Evolutionary conservation across 2,329 filamentous ascomycete genomes (phyloP), one percentile per base, ranked within the genome.

Genomic region (Hypoxylon rubiginosum): DNA sequence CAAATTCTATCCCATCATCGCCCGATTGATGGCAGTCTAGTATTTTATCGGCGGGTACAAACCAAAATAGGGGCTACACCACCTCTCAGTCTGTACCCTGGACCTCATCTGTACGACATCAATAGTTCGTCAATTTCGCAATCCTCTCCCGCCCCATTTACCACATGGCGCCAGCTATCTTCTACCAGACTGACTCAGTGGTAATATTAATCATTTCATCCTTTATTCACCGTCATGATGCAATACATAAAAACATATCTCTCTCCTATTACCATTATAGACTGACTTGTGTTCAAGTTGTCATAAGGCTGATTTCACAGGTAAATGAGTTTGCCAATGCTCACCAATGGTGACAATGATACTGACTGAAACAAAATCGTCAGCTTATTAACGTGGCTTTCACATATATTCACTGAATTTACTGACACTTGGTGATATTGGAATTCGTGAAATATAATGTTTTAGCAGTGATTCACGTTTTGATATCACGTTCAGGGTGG

Each of bases 81-180:
- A 24, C 46, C 15, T 51, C 30, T 51, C 57, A 48, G 36, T 39
- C 53, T 46, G 49, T 43, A 51, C 17, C 51, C 21, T 30, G 11
- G 34, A 34, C 10, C 19, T 24, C 30, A 24, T 55, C 56, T 67
- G 64, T 67, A 67, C 61, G 57, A 67, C 60, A 67, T 64, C 54
- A 24, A 55, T 64, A 49, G 57, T 50, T 52, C 26, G 30, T 57
- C 24, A 28, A 30, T 57, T 53, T 60, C 34, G 46, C 34, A 24
- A 66, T 58, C 21, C 45, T 13, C 48, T 53, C 41, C 49, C 32
- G 50, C 55, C 52, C 58, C 43, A 34, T 54, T 64, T 50, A 54
- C 36, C 58, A 58, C 50, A 63, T 62, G 51, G 55, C 43, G 49
- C 34, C 60, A 67, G 56, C 60, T 54, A 60, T 67, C 52, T 61